A percentile compares a stretch with the other conserved stretches of the same genome.
Evolutionary conservation across 1,284 basidiomycete species (phyloP).

Genomic region (Ceratobasidium sp.): DNA sequence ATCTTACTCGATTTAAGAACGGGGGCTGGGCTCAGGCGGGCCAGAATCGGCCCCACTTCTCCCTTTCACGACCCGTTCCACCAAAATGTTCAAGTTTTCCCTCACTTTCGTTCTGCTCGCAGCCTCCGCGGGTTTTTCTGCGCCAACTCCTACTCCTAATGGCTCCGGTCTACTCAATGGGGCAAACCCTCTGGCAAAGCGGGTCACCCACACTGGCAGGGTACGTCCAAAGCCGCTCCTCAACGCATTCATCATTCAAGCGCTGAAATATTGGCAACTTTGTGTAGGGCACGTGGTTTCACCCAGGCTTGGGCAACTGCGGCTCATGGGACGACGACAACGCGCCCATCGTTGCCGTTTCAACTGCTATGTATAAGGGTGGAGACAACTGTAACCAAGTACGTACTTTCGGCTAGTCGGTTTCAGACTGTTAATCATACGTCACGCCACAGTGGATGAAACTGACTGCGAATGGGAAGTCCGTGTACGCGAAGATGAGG

Average conservation of each 20-base stretch:
- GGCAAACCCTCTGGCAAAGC: slow-evolving; percentile 17
- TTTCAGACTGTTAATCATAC: background rate
- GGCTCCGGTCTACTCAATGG: no score
- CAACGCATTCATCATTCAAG: no score
- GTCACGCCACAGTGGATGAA: background rate
- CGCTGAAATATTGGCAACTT: background rate
- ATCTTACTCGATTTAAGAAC: no score
- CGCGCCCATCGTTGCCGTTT: slow-evolving; percentile 14
- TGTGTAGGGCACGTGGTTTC: slow-evolving; percentile 26
- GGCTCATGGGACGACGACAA: slow-evolving; percentile 23
- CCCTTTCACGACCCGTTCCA: no score
- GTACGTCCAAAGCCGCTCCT: background rate
- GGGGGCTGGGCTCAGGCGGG: no score
- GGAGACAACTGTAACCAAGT: slow-evolving; percentile 23
- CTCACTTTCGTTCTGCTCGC: no score
- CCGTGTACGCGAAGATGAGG: slow-evolving; percentile 23
- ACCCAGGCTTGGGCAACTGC: slow-evolving; percentile 18
- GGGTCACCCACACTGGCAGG: slow-evolving; percentile 14
- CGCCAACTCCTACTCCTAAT: no score
- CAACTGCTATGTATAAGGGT: slow-evolving; percentile 12
- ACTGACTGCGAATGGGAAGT: slow-evolving; percentile 24
- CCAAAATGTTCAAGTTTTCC: no score
- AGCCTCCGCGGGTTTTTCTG: no score
- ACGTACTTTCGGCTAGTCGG: background rate
- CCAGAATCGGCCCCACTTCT: no score